Percentiles rank a stretch among this genome's conserved stretches.
Evolutionary conservation across 2,329 filamentous ascomycete genomes (phyloP).

Genomic region (Ophiostoma ips): DNA sequence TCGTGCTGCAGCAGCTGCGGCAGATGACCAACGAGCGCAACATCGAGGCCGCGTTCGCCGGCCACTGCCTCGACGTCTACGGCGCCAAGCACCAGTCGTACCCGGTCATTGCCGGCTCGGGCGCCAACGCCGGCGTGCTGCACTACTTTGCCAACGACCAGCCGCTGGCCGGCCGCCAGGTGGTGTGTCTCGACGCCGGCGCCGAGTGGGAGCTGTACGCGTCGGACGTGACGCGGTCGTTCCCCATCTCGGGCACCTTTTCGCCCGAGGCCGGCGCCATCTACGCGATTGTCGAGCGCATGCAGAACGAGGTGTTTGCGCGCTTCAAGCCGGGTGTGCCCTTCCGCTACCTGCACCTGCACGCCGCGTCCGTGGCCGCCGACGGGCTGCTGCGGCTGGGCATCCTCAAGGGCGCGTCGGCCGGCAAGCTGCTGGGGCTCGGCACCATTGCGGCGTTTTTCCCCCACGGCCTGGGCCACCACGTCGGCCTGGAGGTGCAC

Average conservation of each 20-base stretch:
- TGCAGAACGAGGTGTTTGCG: slow-evolving; percentile 65
- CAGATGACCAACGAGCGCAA: slow-evolving; percentile 64
- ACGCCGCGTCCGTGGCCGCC: slow-evolving; percentile 60
- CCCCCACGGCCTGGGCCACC: slow-evolving; percentile 51
- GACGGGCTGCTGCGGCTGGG: slow-evolving; percentile 57
- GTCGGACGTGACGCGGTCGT: slow-evolving; percentile 77
- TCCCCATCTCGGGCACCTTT: slow-evolving; percentile 61
- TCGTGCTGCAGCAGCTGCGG: slow-evolving; percentile 51
- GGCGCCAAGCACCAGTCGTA: slow-evolving; percentile 74
- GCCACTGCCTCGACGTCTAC: slow-evolving; percentile 50
- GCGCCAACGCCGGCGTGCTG: slow-evolving; percentile 67
- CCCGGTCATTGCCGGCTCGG: slow-evolving; percentile 73
- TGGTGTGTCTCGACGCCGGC: slow-evolving; percentile 76
- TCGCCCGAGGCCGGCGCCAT: slow-evolving; percentile 55
- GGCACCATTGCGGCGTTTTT: slow-evolving; percentile 50
- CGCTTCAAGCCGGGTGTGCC: slow-evolving; percentile 53
- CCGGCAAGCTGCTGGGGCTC: slow-evolving; percentile 35
- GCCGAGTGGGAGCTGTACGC: slow-evolving; percentile 78
- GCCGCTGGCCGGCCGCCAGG: slow-evolving; percentile 51
- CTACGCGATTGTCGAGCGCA: slow-evolving; percentile 63
- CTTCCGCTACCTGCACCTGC: slow-evolving; percentile 59
- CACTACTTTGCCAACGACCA: slow-evolving; percentile 79
- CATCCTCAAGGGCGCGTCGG: slow-evolving; percentile 50
- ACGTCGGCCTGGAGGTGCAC: slow-evolving; percentile 52
- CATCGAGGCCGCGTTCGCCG: slow-evolving; percentile 64